Evolutionary conservation across 139 green algal genomes (phyloP), one percentile per base, ranked within the genome.

Genomic region (Micractinium sp.): DNA sequence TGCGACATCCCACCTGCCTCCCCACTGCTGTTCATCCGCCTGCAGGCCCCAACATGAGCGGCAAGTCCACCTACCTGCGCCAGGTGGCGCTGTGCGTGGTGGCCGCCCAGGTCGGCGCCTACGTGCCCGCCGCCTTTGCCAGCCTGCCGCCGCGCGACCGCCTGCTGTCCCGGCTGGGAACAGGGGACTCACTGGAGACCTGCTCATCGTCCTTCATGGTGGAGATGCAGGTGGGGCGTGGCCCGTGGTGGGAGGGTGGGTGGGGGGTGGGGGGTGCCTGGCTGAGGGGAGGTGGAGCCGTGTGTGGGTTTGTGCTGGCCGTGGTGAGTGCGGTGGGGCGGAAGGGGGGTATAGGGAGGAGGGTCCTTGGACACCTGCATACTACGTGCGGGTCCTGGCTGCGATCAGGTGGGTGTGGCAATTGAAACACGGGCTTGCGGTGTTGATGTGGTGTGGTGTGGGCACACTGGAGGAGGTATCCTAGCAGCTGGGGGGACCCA

Each of bases 41-140:
- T 85, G 77, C 78, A 90, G 96, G 96, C 0, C 95, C 96, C 71
- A 98, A 97, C 91, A 97, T 97, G 96, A 88, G 87, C 23, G 96
- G 96, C 82, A 98, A 98, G 89, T 93, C 85, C 86, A 98, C 95
- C 0, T 97, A 96, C 92, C 89, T 98, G n/a, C 93, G 94, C 56
- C 94, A 97, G 91, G 85, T 88, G 71, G 96, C 91, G 1, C 66
- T 97, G 82, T 91, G 96, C 47, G 91, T 96, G 41, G 91, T 98
- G 63, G 93, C 47, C 41, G 41, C 69, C 27, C 74, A 88, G 82
- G 91, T 94, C 18, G 96, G 96, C 82, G 93, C 91, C 78, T 95
- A 94, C 77, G 96, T 98, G 61, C 95, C 96, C 25, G 96, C 96
- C 15, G 61, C 82, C 22, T 93, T 94, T 93, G 91, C 53, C 18